phyloP scores from a whole-genome alignment of 2,329 filamentous ascomycete genomes.

The Exophiala sideris region DNA sequence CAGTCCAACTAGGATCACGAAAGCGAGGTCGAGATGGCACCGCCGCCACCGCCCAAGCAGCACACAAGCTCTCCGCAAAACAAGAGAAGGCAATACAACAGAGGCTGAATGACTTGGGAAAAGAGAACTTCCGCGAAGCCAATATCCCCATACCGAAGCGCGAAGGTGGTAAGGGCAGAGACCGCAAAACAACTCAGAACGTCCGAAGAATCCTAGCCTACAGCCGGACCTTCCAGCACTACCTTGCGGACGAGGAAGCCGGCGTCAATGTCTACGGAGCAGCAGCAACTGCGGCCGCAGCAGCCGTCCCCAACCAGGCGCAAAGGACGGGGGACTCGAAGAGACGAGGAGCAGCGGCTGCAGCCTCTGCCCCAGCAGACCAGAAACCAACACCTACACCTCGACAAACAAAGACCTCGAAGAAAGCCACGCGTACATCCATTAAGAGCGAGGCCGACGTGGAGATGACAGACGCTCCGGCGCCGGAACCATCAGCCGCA shows the following conservation, averaged over 20 bases:
- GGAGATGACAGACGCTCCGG: slow-evolving; percentile 17
- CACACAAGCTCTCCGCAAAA: slow-evolving; percentile 69
- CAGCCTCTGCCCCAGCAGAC: slow-evolving; percentile 22
- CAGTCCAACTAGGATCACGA: slow-evolving; percentile 42
- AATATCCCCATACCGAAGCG: slow-evolving; percentile 60
- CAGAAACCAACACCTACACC: slow-evolving; percentile 3
- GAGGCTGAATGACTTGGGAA: slow-evolving; percentile 77
- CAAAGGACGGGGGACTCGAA: slow-evolving; percentile 24
- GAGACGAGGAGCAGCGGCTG: slow-evolving; percentile 30
- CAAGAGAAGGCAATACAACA: slow-evolving; percentile 78
- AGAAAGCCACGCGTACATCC: slow-evolving; percentile 5
- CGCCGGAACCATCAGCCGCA: not conserved
- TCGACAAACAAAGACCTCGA: slow-evolving; percentile 7
- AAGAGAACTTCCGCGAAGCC: slow-evolving; percentile 68
- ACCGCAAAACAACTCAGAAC: slow-evolving; percentile 45
- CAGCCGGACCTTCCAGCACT: slow-evolving; percentile 49
- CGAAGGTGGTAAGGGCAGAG: slow-evolving; percentile 36
- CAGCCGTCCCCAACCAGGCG: slow-evolving; percentile 16
- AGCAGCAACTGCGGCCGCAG: slow-evolving; percentile 11
- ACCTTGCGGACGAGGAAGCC: slow-evolving; percentile 51
- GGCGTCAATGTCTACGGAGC: slow-evolving; percentile 30
- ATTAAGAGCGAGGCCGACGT: slow-evolving; percentile 16
- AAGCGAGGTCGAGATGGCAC: slow-evolving; percentile 59
- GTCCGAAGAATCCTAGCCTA: slow-evolving; percentile 47
- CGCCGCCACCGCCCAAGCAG: slow-evolving; percentile 35